Evolutionary conservation across 805 yeast genomes (phyloP), one percentile per base, ranked within the genome.

Genomic region (Ogataea parapolymorpha): DNA sequence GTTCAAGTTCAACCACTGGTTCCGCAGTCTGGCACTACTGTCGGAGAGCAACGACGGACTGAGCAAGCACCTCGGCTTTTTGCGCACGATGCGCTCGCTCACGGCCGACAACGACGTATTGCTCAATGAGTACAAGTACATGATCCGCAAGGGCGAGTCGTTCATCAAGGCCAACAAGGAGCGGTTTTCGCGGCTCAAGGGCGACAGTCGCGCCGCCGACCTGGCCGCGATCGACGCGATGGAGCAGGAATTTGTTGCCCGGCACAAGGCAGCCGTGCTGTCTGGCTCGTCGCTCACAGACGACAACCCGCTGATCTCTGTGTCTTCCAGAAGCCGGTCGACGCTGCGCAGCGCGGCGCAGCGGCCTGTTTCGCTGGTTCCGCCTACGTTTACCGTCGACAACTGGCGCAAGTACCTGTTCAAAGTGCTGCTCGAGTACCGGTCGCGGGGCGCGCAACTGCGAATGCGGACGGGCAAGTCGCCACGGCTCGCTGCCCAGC

Each of bases 391-490:
- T 24, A 38, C 58, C 4, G 31, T 50, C 12, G 50, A 44, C 9
- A 40, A 53, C 30, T 57, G 62, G 62, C 43, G 60, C 18, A 46
- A 37, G 20, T 43, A 35, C 31, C 39, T 57, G 24, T 23, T 55
- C 30, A 50, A 49, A 24, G 28, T 51, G 10, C 15, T 47, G n/a
- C 16, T 57, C 3, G 56, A 53, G 8, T 51, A 28, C 20, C 38
- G 44, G 12, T 25, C 25, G 9, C 35, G 32, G n/a, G 34, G 33
- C 8, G 20, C 33, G 8, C 38, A 34, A 30, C 11, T 39, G n/a
- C 40, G 36, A 7, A 30, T 51, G 37, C 37, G 32, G 29, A 26
- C 53, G 2, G 55, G 55, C 6, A 47, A 47, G 18, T 12, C 35
- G 4, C 45, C 48, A 5, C 26, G 25, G 18, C 34, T 36, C 14